These are phyloP conservation scores for Penicillium sp. DNA, from an alignment of 2,329 filamentous ascomycete genomes.

Conservation along the genomic window DNA sequence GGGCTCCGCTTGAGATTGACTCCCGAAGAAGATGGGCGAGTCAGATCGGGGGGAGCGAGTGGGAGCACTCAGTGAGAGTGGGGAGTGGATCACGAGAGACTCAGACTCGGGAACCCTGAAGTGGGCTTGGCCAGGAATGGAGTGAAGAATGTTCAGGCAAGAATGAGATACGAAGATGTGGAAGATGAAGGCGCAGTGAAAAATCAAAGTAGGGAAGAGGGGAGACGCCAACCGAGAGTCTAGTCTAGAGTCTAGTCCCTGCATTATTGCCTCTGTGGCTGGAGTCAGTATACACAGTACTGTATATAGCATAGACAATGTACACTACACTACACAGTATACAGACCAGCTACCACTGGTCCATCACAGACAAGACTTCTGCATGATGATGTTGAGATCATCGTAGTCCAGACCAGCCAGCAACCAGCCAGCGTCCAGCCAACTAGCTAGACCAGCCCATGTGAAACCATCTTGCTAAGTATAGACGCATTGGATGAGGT, in stretches of 20 bases:
- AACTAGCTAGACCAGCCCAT: conserved; percentile 4
- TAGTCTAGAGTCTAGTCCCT: conserved; percentile 12
- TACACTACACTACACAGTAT: background rate
- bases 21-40: conserved; percentile 13
- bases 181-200: background rate
- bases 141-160: background rate
- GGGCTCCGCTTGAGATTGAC: conserved; percentile 5
- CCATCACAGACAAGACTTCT: too few relatives aligned
- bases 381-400: too few relatives aligned
- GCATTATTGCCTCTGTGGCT: conserved; percentile 15
- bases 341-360: background rate
- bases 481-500: background rate
- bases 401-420: too few relatives aligned
- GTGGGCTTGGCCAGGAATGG: background rate
- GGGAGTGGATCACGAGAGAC: conserved; percentile 17
- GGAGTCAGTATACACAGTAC: background rate
- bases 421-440: too few relatives aligned
- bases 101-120: conserved; percentile 9
- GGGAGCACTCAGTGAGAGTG: too few relatives aligned
- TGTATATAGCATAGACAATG: background rate
- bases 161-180: background rate
- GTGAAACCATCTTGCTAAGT: conserved; percentile 19
- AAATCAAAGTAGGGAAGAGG: background rate
- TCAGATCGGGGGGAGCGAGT: conserved; percentile 18
- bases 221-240: too few relatives aligned